phyloP scores from a whole-genome alignment of 2,329 filamentous ascomycete genomes.

The Diplodia mutila region DNA sequence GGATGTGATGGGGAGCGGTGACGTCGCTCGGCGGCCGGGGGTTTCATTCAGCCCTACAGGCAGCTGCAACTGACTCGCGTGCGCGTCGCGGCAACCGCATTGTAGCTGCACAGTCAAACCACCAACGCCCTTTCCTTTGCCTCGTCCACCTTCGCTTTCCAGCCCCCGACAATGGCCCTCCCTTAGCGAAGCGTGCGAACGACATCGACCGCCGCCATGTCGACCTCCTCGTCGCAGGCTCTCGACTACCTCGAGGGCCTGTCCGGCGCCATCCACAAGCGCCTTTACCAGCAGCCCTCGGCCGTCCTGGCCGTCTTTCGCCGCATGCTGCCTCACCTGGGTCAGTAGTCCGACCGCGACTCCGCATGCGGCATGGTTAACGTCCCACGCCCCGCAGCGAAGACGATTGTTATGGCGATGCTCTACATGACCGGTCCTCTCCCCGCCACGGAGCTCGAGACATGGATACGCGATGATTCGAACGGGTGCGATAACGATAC shows the following conservation, averaged over 20 bases:
- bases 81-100: not conserved
- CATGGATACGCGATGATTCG: constrained; percentile 76
- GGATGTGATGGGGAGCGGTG: not conserved
- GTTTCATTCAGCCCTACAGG: constrained; percentile 11
- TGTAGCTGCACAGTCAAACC: not conserved
- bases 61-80: constrained; percentile 8
- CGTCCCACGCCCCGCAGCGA: constrained; percentile 60
- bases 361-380: not conserved
- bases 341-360: constrained; percentile 52
- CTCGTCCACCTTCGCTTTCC: constrained; percentile 18
- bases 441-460: constrained; percentile 76
- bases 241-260: constrained; percentile 94
- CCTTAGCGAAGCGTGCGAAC: constrained; percentile 27
- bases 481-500: constrained; percentile 50
- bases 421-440: constrained; percentile 87
- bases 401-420: constrained; percentile 93
- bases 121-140: not conserved
- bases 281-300: constrained; percentile 93
- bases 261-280: constrained; percentile 84
- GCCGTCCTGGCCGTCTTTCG: constrained; percentile 94
- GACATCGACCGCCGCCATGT: constrained; percentile 50
- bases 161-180: constrained; percentile 38
- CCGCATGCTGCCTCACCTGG: constrained; percentile 92
- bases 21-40: constrained; percentile 14
- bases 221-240: constrained; percentile 61